Base-by-base conservation (phyloP, 2,329 filamentous ascomycete species). In the Alternaria ethzedia region DNA sequence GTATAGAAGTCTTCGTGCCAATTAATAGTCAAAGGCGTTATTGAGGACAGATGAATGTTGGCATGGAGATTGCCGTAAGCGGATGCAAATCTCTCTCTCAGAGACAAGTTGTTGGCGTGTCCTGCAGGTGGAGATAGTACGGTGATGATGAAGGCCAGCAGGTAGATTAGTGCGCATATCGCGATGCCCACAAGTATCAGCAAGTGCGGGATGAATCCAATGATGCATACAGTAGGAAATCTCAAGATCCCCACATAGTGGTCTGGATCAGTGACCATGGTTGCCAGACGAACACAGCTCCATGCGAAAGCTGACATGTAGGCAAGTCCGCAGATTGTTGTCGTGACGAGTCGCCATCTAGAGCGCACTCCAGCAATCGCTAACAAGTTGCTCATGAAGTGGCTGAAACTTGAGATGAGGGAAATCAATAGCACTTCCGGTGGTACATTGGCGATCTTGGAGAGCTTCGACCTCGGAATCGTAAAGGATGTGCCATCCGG, bases 1-100 rank as follows among this genome's bases (percentile, higher is more conserved):
- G 94, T 97, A 78, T 98, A 99, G 76, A 98, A 97, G 77, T 99
- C 96, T 84, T 98, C 96, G 59, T 93, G 89, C 83, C 91, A 89
- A 46, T 90, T 92, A 58, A 98, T 88, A 12, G 90, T 88, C 41
- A 97, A 88, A 43, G 91, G 80, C 1, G 83, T 82, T 8, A 80
- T 81, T 9, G 81, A 90, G 2, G 91, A 91, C 21, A 97, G 85
- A 12, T 96, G 94, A 4, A 95, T 88, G 63, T 96, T 96, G 3
- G 94, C 94, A 80, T 97, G 94, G 86, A 98, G 91, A 70, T 98
- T 98, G 52, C 88, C 88, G 74, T 96, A 93, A 0, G 95, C 94
- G 54, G 87, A 85, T 1, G 81, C 76, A 25, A 97, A 83, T 50
- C 93, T 86, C 72, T 92, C 87, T 41, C 79, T 80, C 57, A 87